Evolutionary conservation across 2,329 filamentous ascomycete genomes (phyloP), one percentile per base, ranked within the genome.

Genomic region (Fusarium sp.): DNA sequence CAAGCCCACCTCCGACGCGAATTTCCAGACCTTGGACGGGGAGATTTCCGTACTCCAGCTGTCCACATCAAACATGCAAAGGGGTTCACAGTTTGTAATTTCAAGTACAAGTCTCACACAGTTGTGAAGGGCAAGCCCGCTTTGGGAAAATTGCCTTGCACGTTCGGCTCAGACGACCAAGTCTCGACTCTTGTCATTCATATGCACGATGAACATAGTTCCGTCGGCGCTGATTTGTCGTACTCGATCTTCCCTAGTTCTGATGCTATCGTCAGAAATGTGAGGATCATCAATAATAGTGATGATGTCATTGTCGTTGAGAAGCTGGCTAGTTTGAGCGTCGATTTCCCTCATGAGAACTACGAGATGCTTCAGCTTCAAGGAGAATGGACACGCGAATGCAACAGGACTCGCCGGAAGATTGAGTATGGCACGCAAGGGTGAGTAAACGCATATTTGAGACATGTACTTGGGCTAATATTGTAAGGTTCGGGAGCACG

Each of bases 201-300:
- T 53, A 71, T 91, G 46, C 85, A 85, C 65, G 89, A 91, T 72
- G 85, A 85, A 40, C 83, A 86, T 69, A 88, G 85, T 40, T 80
- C 84, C 16, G 81, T 91, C 6, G 84, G 82, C 0, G 88, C 86
- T 0, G 86, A 88, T 30, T 73, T 91, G 55, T 84, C 82, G 0
- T 91, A 91, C 72, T 91, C 88, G 0, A 81, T 91, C 45, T 91
- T 91, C 60, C 88, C 88, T 0, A 78, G 82, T 46, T 84, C 88
- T 67, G 87, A 90, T 70, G 87, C 88, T 13, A 81, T 91, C 45
- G 85, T 85, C 4, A 81, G 88, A 26, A 90, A 87, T 72, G 88
- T 89, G 69, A 84, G 83, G 28, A 82, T 91, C 50, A 88, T 83
- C 3, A 91, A 91, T 71, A 82, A 86, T 52, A 86, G 88, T 5